These are phyloP conservation scores for Pterulicium gracile DNA, from an alignment of 1,284 basidiomycete genomes.

Conservation along the genomic window DNA sequence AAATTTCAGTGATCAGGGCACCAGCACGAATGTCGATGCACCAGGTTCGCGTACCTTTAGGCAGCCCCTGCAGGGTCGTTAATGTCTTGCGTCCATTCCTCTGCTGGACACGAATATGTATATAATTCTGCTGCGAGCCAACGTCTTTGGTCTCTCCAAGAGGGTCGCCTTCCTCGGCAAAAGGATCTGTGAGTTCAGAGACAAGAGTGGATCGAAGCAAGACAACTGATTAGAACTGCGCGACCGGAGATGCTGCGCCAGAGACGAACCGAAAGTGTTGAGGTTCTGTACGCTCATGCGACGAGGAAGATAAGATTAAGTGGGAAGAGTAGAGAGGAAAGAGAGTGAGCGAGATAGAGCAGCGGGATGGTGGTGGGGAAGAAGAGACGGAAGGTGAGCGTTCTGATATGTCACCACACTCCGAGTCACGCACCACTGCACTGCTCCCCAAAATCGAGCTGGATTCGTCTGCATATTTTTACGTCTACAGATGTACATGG, in stretches of 20 bases:
- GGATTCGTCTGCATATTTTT: slow-evolving; percentile 1
- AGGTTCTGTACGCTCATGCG: slow-evolving; percentile 91
- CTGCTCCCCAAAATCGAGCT: slow-evolving; percentile 5
- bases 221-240: too few species aligned
- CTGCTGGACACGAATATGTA: slow-evolving; percentile 97
- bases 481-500: too few species aligned
- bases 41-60: slow-evolving; percentile 81
- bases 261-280: slow-evolving; percentile 63
- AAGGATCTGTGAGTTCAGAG: too few species aligned
- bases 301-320: slow-evolving; percentile 32
- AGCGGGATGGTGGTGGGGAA: slow-evolving; percentile 34
- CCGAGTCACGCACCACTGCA: background rate
- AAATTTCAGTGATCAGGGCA: slow-evolving; percentile 9
- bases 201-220: too few species aligned
- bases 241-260: slow-evolving; percentile 19
- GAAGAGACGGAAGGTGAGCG: slow-evolving; percentile 1
- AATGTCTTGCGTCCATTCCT: slow-evolving; percentile 98
- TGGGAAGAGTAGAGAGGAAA: slow-evolving; percentile 34
- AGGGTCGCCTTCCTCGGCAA: slow-evolving; percentile 84
- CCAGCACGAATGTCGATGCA: slow-evolving; percentile 7
- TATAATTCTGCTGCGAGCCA: slow-evolving; percentile 79
- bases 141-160: slow-evolving; percentile 66
- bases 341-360: slow-evolving; percentile 25
- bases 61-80: slow-evolving; percentile 95
- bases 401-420: background rate